Evolutionary conservation across 192 early-diverging fungal species (phyloP).

Genomic region (Kappamyces sp.): DNA sequence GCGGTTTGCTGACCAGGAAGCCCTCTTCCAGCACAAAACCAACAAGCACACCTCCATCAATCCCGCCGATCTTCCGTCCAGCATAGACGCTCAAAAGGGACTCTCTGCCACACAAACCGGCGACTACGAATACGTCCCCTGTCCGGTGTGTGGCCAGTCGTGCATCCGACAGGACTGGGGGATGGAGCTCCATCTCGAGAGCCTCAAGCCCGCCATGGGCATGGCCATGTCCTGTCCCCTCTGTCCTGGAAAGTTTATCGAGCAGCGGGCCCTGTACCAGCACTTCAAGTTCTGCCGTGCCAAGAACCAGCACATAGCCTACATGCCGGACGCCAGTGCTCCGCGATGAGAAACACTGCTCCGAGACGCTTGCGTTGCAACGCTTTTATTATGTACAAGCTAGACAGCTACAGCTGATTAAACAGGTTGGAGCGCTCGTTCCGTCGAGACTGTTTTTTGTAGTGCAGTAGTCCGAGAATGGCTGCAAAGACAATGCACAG

Average conservation of each 20-base stretch:
- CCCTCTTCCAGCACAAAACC: slow-evolving; percentile 38
- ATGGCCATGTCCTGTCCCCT: slow-evolving; percentile 44
- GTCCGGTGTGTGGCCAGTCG: slow-evolving; percentile 45
- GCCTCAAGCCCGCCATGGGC: slow-evolving; percentile 47
- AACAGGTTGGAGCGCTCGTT: no score
- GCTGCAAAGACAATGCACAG: no score
- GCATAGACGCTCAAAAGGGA: slow-evolving; percentile 20
- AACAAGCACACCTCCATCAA: slow-evolving; percentile 39
- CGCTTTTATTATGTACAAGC: no score
- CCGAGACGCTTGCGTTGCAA: no score
- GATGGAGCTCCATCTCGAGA: slow-evolving; percentile 47
- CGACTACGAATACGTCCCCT: slow-evolving; percentile 44
- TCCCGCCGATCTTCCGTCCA: slow-evolving; percentile 23
- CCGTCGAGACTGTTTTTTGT: no score
- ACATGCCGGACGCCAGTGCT: no score
- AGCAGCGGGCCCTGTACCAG: slow-evolving; percentile 47
- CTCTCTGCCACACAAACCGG: slow-evolving; percentile 13
- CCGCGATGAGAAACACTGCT: no score
- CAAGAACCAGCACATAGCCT: not conserved
- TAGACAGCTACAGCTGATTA: no score
- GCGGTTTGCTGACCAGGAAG: slow-evolving; percentile 28
- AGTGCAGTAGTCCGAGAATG: no score
- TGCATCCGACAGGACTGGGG: slow-evolving; percentile 45
- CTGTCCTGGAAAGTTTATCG: slow-evolving; percentile 34
- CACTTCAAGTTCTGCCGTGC: slow-evolving; percentile 51